Evolutionary conservation across 2,329 filamentous ascomycete species (phyloP).

Genomic region (Nigrospora oryzae): DNA sequence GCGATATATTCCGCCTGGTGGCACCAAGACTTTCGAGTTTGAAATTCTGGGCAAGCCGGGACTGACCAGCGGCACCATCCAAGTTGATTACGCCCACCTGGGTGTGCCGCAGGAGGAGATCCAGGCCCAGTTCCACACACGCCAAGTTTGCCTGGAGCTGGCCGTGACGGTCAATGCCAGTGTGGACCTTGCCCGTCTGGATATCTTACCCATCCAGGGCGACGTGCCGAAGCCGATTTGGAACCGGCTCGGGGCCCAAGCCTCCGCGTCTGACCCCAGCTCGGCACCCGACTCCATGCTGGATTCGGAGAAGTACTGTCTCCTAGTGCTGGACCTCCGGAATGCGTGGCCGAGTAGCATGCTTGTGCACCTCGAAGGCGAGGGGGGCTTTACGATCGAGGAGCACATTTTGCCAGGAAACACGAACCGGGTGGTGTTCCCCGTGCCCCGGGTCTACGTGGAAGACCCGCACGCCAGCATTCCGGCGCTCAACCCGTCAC

Average conservation of each 20-base stretch:
- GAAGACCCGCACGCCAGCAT: constrained; percentile 71
- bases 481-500: constrained; percentile 69
- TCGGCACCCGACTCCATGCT: constrained; percentile 15
- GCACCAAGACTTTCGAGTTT: constrained; percentile 65
- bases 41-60: constrained; percentile 83
- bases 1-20: constrained; percentile 57
- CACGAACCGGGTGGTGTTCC: constrained; percentile 66
- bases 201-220: constrained; percentile 65
- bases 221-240: constrained; percentile 56
- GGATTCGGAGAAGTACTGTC: constrained; percentile 56
- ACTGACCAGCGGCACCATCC: constrained; percentile 67
- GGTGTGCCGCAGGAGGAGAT: constrained; percentile 61
- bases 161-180: constrained; percentile 89
- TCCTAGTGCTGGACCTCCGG: constrained; percentile 74
- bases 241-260: constrained; percentile 30
- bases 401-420: constrained; percentile 57
- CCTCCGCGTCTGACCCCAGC: constrained; percentile 19
- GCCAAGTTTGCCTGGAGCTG: constrained; percentile 72
- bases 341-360: constrained; percentile 86
- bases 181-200: constrained; percentile 71
- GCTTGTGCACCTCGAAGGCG: constrained; percentile 51
- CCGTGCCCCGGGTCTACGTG: constrained; percentile 67
- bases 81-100: constrained; percentile 82
- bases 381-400: constrained; percentile 38
- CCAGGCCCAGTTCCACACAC: constrained; percentile 69